Conservation (phyloP, 148 eudicot species). For the Diospyros kaki region DNA sequence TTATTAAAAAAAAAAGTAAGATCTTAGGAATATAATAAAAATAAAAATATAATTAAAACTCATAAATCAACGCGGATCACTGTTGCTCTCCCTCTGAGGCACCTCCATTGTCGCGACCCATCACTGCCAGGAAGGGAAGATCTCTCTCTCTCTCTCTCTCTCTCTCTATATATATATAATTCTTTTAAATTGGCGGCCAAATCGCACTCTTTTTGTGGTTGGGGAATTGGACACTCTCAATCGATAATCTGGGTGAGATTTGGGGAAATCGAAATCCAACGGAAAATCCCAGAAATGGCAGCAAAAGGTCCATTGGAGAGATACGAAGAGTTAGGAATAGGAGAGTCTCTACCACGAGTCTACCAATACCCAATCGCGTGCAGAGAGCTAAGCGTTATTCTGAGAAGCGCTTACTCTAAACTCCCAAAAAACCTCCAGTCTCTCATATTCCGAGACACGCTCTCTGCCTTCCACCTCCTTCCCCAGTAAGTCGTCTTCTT, state of each 20-base stretch:
- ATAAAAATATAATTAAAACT: too few species aligned
- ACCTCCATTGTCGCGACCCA: too few species aligned
- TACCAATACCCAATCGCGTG: conserved; percentile 52
- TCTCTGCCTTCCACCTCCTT: conserved; percentile 69
- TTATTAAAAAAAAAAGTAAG: too few species aligned
- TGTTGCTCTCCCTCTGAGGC: too few species aligned
- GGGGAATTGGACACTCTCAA: not conserved
- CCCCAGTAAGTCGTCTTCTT: conserved; percentile 44
- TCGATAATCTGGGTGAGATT: too few species aligned
- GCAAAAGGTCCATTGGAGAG: conserved; percentile 24
- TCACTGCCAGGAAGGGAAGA: too few species aligned
- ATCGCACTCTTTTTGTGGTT: too few species aligned
- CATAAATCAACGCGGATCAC: too few species aligned
- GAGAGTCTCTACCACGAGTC: conserved; percentile 34
- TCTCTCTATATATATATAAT: too few species aligned
- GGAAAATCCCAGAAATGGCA: not conserved
- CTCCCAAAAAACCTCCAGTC: conserved; percentile 68
- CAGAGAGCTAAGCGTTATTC: conserved; percentile 56
- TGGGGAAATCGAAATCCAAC: not conserved
- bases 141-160: too few species aligned
- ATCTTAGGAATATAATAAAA: too few species aligned
- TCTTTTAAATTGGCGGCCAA: too few species aligned
- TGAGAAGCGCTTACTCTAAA: conserved; percentile 45
- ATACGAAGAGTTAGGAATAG: conserved; percentile 46
- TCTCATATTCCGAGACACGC: conserved; percentile 57